phyloP scores from a whole-genome alignment of 306 rosid genomes.

The Boehmeria nivea region DNA sequence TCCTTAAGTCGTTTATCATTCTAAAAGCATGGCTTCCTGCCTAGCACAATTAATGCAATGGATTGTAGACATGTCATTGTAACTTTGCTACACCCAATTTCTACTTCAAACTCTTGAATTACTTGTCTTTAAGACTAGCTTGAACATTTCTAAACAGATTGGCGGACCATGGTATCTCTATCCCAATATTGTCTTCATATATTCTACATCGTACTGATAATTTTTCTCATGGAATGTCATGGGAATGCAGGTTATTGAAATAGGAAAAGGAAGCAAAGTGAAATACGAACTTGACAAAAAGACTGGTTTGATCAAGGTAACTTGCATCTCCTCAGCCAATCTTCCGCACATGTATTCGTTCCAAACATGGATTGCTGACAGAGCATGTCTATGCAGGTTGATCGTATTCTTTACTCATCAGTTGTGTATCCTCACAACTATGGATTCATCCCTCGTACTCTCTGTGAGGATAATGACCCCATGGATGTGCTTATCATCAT shows the following conservation, averaged over 20 bases:
- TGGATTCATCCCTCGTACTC: conserved; percentile 91
- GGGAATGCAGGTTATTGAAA: conserved; percentile 70
- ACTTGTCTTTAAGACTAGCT: too few species aligned
- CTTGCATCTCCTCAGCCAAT: background rate
- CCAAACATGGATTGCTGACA: conserved; percentile 19
- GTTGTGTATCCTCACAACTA: conserved; percentile 96
- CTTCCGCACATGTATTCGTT: background rate
- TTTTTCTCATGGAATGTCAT: conserved; percentile 14
- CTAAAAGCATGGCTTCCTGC: too few species aligned
- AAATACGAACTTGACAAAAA: conserved; percentile 90
- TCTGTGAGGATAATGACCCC: conserved; percentile 91
- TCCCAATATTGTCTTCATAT: too few species aligned
- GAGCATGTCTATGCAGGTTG: conserved; percentile 52
- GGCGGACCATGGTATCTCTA: too few species aligned
- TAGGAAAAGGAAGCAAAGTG: conserved; percentile 88
- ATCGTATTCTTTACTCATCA: conserved; percentile 89
- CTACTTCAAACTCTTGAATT: too few species aligned
- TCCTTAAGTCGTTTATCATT: too few species aligned
- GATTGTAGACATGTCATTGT: too few species aligned
- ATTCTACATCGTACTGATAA: conserved; percentile 14
- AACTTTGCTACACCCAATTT: too few species aligned
- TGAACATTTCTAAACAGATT: too few species aligned
- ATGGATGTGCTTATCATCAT: conserved; percentile 76
- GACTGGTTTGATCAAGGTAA: conserved; percentile 79
- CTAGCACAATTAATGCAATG: too few species aligned